Evolutionary conservation across 176 grass and related monocot genomes (phyloP).

Genomic region (Typha latifolia): DNA sequence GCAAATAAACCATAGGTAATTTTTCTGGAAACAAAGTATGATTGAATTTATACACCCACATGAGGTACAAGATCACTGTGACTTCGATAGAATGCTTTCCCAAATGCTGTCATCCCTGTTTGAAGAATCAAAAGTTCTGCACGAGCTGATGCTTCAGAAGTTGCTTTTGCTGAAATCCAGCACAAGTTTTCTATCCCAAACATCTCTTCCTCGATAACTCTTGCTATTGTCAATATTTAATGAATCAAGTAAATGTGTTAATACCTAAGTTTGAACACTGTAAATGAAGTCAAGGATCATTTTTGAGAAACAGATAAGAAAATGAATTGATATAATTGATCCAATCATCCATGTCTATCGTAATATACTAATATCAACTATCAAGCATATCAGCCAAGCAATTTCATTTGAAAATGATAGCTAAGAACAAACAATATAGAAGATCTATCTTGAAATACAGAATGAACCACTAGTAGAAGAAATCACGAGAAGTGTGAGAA

Average conservation of each 20-base stretch:
- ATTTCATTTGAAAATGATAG: too few species aligned
- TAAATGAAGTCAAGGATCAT: not conserved
- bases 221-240: conserved; percentile 12
- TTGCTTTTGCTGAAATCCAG: conserved; percentile 31
- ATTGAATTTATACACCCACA: conserved; percentile 9
- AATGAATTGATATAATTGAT: not conserved
- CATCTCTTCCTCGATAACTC: conserved; percentile 36
- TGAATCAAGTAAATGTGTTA: conserved; percentile 1
- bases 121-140: conserved; percentile 23
- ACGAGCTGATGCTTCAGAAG: conserved; percentile 11
- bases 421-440: too few species aligned
- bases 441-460: too few species aligned
- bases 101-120: conserved; percentile 31
- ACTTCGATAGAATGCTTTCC: conserved; percentile 26
- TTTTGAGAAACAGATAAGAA: not conserved
- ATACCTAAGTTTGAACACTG: not conserved
- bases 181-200: conserved; percentile 29
- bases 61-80: conserved; percentile 23
- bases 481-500: too few species aligned
- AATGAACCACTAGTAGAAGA: too few species aligned
- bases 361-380: too few species aligned
- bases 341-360: not conserved
- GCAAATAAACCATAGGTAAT: not conserved
- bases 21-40: too few species aligned
- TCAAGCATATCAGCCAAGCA: not conserved